A percentile compares a stretch with the other conserved stretches of the same genome.
These are phyloP conservation scores for Sporisorium reilianum DNA, from an alignment of 1,284 basidiomycete species.

Conservation along the genomic window DNA sequence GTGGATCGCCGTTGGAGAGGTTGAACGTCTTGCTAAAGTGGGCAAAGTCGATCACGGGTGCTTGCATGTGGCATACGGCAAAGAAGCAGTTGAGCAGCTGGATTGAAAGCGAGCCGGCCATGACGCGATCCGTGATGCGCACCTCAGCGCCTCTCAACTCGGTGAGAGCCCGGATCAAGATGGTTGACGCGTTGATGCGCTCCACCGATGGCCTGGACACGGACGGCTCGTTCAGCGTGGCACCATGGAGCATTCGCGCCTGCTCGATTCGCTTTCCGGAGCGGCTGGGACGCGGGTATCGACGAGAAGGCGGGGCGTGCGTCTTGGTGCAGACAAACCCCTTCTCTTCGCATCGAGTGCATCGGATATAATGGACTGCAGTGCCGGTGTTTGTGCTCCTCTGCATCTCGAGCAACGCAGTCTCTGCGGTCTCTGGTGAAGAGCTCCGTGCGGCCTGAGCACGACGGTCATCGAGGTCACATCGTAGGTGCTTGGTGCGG, in stretches of 20 bases:
- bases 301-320: slow-evolving; percentile 53
- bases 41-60: slow-evolving; percentile 61
- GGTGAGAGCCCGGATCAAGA: slow-evolving; percentile 45
- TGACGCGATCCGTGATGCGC: slow-evolving; percentile 52
- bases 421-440: slow-evolving; percentile 21
- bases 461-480: slow-evolving; percentile 55
- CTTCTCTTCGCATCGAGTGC: slow-evolving; percentile 58
- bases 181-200: slow-evolving; percentile 44
- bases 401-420: slow-evolving; percentile 33
- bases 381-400: slow-evolving; percentile 33
- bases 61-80: slow-evolving; percentile 59
- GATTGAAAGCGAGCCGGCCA: slow-evolving; percentile 55
- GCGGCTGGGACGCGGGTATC: slow-evolving; percentile 62
- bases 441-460: slow-evolving; percentile 30
- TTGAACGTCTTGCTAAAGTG: slow-evolving; percentile 63
- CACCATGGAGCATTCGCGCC: slow-evolving; percentile 63
- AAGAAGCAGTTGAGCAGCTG: slow-evolving; percentile 64
- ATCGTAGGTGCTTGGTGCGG: slow-evolving; percentile 62
- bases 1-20: slow-evolving; percentile 55
- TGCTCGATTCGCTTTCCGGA: slow-evolving; percentile 67
- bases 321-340: slow-evolving; percentile 60
- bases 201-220: slow-evolving; percentile 9
- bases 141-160: slow-evolving; percentile 46
- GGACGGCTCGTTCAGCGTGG: slow-evolving; percentile 15
- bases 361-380: slow-evolving; percentile 45